Evolutionary conservation across 768 basidiomycete genomes (phyloP), one percentile per base, ranked within the genome.

Genomic region (Termitomyces sp.): DNA sequence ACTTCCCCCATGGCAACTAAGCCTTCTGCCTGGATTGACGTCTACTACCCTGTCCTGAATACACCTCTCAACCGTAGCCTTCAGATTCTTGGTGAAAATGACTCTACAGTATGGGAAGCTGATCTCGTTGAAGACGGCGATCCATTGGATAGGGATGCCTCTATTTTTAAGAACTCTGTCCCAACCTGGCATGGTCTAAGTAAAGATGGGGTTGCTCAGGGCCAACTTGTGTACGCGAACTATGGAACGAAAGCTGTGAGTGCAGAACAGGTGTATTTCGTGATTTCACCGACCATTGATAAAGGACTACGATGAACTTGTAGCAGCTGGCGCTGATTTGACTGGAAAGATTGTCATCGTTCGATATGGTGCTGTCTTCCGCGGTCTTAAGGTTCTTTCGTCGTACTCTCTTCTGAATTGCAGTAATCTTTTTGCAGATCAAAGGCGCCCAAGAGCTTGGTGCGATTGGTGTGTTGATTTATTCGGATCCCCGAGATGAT

Each of bases 141-240:
- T 63, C 80, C 82, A 2, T 75, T 81, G 4, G 95, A 98, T 65
- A 77, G 82, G 24, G 86, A 88, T 56, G 90, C 90, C 5, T 77
- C 80, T 55, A 79, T 83, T 59, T 86, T 88, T 63, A 79, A 77
- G 53, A 77, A 87, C 57, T 76, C 82, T 22, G 80, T 94, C 15
- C 85, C 89, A 0, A 72, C 88, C n/a, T 98, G 90, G 84, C 94
- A 95, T 70, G 94, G 92, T 4, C 72, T 92, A 13, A 92, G 89
- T 64, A 80, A 79, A 47, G 83, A 82, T 46, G 95, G 95, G 1
- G 84, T 87, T 59, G 93, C 82, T 18, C 75, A 79, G 33, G 90
- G 90, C 5, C 75, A 82, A 59, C 72, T 82, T 15, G 76, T 96
- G 18, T 95, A 92, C 62, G 94, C 82, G 2, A 87, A 91, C 60